These are phyloP conservation scores for Colletotrichum sp. DNA, from an alignment of 2,329 filamentous ascomycete species.

Conservation along the genomic window DNA sequence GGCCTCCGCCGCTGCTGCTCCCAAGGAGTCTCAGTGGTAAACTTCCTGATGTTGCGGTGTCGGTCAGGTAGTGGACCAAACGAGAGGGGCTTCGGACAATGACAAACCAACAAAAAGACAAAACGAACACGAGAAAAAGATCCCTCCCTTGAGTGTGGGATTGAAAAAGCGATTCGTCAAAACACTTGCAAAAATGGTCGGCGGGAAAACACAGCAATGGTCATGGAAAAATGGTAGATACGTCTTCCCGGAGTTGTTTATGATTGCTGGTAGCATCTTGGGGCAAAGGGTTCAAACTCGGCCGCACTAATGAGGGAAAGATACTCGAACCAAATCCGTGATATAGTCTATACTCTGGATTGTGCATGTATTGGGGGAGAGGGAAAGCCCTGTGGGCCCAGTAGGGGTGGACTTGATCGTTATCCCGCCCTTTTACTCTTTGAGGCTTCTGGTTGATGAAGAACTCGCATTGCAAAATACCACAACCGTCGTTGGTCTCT, in stretches of 20 bases:
- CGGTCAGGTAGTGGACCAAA: not conserved
- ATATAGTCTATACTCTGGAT: slow-evolving; percentile 19
- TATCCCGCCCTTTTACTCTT: slow-evolving; percentile 60
- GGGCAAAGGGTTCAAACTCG: slow-evolving; percentile 54
- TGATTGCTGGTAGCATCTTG: slow-evolving; percentile 20
- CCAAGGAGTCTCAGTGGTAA: slow-evolving; percentile 60
- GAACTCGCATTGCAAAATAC: slow-evolving; percentile 13
- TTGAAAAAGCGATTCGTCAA: slow-evolving; percentile 8
- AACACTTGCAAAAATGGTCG: slow-evolving; percentile 5
- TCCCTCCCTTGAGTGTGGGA: not conserved
- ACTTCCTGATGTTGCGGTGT: slow-evolving; percentile 19
- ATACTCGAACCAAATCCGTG: slow-evolving; percentile 66
- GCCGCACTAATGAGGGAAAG: slow-evolving; percentile 99
- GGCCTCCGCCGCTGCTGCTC: slow-evolving; percentile 56
- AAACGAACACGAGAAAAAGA: not conserved
- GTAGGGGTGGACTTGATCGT: slow-evolving; percentile 89
- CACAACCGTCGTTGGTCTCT: slow-evolving; percentile 4
- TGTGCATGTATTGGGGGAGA: slow-evolving; percentile 50
- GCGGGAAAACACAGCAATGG: slow-evolving; percentile 26
- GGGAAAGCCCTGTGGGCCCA: slow-evolving; percentile 98
- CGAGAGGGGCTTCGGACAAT: not conserved
- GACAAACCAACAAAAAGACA: slow-evolving; percentile 14
- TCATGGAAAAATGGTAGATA: slow-evolving; percentile 26
- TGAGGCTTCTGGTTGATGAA: not conserved
- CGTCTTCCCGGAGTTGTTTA: slow-evolving; percentile 26